Evolutionary conservation across 108 stramenopile species (phyloP).

Genomic region (Pseudonitzschia pungens): DNA sequence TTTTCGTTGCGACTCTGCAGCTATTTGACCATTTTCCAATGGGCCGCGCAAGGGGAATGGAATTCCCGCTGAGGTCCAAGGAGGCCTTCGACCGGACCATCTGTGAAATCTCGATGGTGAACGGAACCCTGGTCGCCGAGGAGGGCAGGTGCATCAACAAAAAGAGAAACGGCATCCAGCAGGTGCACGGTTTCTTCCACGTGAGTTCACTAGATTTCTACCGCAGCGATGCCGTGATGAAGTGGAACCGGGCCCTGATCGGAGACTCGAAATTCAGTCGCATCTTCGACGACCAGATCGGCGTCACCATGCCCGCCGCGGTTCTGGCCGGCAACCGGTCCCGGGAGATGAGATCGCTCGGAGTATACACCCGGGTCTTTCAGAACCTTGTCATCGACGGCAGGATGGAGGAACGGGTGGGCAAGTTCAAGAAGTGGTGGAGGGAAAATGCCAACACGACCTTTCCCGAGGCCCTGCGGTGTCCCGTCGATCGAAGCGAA

Average conservation of each 20-base stretch:
- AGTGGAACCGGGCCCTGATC: conserved; percentile 37
- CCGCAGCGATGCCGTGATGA: conserved; percentile 30
- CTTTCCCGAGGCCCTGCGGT: conserved; percentile 32
- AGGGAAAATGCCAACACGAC: conserved; percentile 4
- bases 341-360: conserved; percentile 27
- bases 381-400: conserved; percentile 40
- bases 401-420: conserved; percentile 16
- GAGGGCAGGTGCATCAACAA: neutral
- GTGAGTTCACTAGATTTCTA: conserved; percentile 38
- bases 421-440: conserved; percentile 22
- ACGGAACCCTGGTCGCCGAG: conserved; percentile 20
- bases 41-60: conserved; percentile 12
- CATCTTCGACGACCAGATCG: conserved; percentile 48
- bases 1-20: neutral
- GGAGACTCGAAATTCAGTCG: conserved; percentile 36
- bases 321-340: conserved; percentile 25
- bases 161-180: conserved; percentile 15
- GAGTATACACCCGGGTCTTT: conserved; percentile 25
- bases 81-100: conserved; percentile 20
- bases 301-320: conserved; percentile 44
- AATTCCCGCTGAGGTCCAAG: conserved; percentile 1
- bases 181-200: conserved; percentile 50
- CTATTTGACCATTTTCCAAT: conserved; percentile 24
- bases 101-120: conserved; percentile 13
- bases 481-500: conserved; percentile 2